Evolutionary conservation across 345 rosid species (phyloP).

Genomic region (Salix brachista): DNA sequence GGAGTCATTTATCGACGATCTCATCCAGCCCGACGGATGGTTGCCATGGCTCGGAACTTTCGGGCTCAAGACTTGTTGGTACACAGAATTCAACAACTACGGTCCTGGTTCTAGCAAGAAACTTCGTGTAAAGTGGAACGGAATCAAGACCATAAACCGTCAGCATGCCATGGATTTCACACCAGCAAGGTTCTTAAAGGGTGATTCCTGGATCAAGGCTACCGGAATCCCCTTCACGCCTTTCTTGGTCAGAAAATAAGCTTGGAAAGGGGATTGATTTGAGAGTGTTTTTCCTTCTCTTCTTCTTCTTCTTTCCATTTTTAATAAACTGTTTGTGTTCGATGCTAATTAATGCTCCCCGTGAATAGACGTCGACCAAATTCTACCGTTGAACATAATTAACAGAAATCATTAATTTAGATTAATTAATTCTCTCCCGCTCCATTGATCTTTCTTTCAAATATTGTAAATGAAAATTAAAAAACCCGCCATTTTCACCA

Average conservation of each 20-base stretch:
- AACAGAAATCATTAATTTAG: neutral
- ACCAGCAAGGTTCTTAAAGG: slow-evolving; percentile 36
- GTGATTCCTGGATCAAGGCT: slow-evolving; percentile 47
- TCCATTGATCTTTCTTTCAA: neutral
- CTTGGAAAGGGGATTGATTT: neutral
- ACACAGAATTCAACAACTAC: slow-evolving; percentile 45
- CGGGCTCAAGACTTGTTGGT: slow-evolving; percentile 54
- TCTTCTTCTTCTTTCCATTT: neutral
- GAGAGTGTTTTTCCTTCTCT: neutral
- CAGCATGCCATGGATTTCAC: slow-evolving; percentile 34
- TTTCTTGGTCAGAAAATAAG: slow-evolving; percentile 1
- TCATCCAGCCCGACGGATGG: slow-evolving; percentile 67
- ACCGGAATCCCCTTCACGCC: slow-evolving; percentile 47
- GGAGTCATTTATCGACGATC: slow-evolving; percentile 54
- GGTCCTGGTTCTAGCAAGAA: slow-evolving; percentile 59
- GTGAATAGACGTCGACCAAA: neutral
- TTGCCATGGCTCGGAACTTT: slow-evolving; percentile 44
- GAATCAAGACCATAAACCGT: slow-evolving; percentile 43
- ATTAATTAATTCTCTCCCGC: neutral
- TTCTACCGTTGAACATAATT: neutral
- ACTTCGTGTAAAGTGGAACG: slow-evolving; percentile 54
- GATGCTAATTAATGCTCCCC: neutral
- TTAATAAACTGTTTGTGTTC: neutral
- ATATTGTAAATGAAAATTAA: neutral
- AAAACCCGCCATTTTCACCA: too few species aligned